Conservation (phyloP, 129 eudicot species). For the Solidago caesia region DNA sequence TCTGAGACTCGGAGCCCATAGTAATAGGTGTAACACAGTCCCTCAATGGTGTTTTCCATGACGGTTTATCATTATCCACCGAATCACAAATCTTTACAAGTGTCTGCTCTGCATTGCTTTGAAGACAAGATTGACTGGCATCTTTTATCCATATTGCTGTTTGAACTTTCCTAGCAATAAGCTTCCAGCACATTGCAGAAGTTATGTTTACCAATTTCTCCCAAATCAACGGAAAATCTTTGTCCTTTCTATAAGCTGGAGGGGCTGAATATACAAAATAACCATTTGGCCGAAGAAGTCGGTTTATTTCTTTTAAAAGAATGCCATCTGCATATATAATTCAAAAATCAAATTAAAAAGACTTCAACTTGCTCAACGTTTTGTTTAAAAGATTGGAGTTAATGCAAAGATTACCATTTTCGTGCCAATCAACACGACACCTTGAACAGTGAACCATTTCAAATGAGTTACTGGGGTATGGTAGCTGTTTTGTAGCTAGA, state of each 20-base stretch:
- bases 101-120: slow-evolving; percentile 55
- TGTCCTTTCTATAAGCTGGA: slow-evolving; percentile 96
- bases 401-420: slow-evolving; percentile 58
- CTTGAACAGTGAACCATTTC: slow-evolving; percentile 99
- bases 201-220: slow-evolving; percentile 76
- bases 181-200: slow-evolving; percentile 95
- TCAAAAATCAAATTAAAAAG: neutral
- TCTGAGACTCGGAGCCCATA: slow-evolving; percentile 36
- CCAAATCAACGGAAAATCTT: slow-evolving; percentile 91
- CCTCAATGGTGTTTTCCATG: slow-evolving; percentile 85
- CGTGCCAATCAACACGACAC: slow-evolving; percentile 98
- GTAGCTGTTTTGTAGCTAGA: slow-evolving; percentile 90
- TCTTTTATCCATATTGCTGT: slow-evolving; percentile 95
- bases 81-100: slow-evolving; percentile 70
- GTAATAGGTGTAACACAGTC: slow-evolving; percentile 49
- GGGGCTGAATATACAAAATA: slow-evolving; percentile 98
- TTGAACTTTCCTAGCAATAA: slow-evolving; percentile 79
- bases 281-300: slow-evolving; percentile 85
- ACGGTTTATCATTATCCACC: slow-evolving; percentile 45
- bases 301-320: slow-evolving; percentile 77
- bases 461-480: slow-evolving; percentile 85
- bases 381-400: neutral
- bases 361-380: neutral
- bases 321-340: slow-evolving; percentile 63
- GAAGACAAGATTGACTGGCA: slow-evolving; percentile 66